Evolutionary conservation across 2,329 filamentous ascomycete genomes (phyloP), one percentile per base, ranked within the genome.

Genomic region (Trichophaea hybrida): DNA sequence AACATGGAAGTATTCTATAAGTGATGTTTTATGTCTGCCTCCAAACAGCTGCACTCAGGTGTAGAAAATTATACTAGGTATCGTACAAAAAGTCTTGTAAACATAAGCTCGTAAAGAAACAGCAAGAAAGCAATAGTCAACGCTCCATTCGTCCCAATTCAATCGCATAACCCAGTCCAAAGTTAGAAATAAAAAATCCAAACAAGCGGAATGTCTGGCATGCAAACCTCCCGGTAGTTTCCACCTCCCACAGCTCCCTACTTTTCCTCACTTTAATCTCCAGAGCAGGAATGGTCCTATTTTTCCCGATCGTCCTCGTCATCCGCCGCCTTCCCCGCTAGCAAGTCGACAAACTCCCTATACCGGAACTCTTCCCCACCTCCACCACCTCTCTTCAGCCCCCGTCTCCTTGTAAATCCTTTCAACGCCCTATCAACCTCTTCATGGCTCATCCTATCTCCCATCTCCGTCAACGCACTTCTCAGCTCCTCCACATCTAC

Each of bases 301-400:
- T 55, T 46, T 32, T 55, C 35, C 44, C 61, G 65, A 55, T 67
- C 65, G n/a, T 68, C 65, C 38, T 66, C 67, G 43, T 68, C 67
- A n/a, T 57, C 40, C 56, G 8, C 56, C 54, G 57, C 66, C 59
- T 69, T 68, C 40, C 67, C 67, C 8, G 63, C 64, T 13, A 69
- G 60, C 12, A 64, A 61, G 55, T 67, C 67, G 64, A 97, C 88
- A 74, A 97, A 97, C 60, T 98, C 93, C 63, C 88, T 82, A 71
- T 97, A 98, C 69, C 83, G 81, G 73, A 98, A 97, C 0, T 97
- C 89, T 61, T 97, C 91, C 0, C 87, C 88, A 63, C 66, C 66
- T 12, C 85, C 79, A 69, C 83, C 85, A 5, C 70, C 69, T 55
- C 62, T 80, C 73, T 82, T 86, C 72, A 97, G 94, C 0, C 87